A percentile compares a stretch with the other conserved stretches of the same genome.
phyloP scores from a whole-genome alignment of 352 stramenopile species.

The Thraustochytrium sp. region DNA sequence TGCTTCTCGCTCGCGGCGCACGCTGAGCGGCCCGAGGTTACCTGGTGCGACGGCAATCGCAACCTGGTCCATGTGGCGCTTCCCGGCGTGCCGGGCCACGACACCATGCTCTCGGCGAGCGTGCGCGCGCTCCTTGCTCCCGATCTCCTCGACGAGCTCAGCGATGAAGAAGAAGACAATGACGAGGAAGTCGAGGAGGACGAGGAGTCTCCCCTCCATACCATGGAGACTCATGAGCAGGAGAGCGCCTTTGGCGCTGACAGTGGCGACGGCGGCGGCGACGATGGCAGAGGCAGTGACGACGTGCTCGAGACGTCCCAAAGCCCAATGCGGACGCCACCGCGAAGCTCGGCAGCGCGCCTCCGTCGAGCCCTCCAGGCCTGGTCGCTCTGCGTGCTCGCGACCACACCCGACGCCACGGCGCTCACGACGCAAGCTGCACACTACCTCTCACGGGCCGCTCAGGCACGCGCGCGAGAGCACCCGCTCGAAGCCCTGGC shows the following conservation, averaged over 20 bases:
- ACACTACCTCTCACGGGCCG: neutral
- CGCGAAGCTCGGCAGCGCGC: too few relatives aligned
- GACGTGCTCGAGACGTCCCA: too few relatives aligned
- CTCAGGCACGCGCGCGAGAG: neutral
- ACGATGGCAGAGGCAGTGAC: too few relatives aligned
- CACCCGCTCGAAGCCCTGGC: neutral
- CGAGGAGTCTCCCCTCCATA: too few relatives aligned
- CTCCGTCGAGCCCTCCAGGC: neutral
- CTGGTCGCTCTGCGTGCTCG: neutral
- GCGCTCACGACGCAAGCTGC: neutral
- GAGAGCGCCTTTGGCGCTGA: too few relatives aligned
- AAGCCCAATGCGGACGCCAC: too few relatives aligned
- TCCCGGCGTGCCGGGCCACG: neutral
- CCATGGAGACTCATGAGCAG: too few relatives aligned
- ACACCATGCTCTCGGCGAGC: neutral
- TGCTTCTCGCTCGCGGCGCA: neutral
- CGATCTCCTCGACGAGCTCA: too few relatives aligned
- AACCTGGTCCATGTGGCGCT: conserved; percentile 16
- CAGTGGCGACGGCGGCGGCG: too few relatives aligned
- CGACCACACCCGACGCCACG: neutral
- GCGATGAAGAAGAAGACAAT: too few relatives aligned
- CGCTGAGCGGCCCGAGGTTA: neutral
- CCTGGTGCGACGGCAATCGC: conserved; percentile 26
- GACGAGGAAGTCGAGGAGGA: too few relatives aligned
- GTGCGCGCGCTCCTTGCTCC: neutral